phyloP scores from a whole-genome alignment of 345 rosid species.

The Lumnitzera racemosa region DNA sequence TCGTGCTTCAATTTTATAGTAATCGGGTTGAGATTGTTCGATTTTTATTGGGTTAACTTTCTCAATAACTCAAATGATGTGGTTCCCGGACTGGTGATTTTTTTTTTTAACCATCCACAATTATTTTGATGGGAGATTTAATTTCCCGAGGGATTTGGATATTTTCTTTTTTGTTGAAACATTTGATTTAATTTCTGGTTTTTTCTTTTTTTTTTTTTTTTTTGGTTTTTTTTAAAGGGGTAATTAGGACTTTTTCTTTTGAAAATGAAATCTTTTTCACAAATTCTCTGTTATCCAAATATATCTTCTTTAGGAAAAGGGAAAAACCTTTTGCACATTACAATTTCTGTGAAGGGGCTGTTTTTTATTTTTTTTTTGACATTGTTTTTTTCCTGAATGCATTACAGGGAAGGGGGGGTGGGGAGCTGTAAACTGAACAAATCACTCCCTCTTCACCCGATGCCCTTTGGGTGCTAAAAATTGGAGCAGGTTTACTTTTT shows the following conservation, averaged over 20 bases:
- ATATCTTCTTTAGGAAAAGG: too few relatives aligned
- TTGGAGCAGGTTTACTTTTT: slow-evolving; percentile 57
- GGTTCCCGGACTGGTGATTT: too few relatives aligned
- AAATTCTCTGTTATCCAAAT: too few relatives aligned
- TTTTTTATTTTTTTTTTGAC: not conserved
- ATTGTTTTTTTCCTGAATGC: not conserved
- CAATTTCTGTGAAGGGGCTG: too few relatives aligned
- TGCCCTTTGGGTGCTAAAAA: slow-evolving; percentile 89
- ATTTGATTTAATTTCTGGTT: too few relatives aligned
- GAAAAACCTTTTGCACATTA: too few relatives aligned
- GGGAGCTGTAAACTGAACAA: slow-evolving; percentile 78
- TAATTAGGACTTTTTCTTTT: not conserved
- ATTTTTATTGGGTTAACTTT: too few relatives aligned
- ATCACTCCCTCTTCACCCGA: slow-evolving; percentile 52
- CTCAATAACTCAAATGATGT: too few relatives aligned
- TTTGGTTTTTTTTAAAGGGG: not conserved
- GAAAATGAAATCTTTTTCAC: not conserved
- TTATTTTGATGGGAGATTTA: too few relatives aligned
- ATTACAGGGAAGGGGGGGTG: slow-evolving; percentile 85
- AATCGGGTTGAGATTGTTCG: not conserved
- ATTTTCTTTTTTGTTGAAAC: too few relatives aligned
- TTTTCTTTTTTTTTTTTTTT: not conserved
- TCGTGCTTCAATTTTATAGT: not conserved
- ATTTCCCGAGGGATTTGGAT: too few relatives aligned
- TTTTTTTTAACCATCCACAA: too few relatives aligned